Base-by-base conservation (phyloP, 768 basidiomycete species). In the Coprinopsis cinerea region DNA sequence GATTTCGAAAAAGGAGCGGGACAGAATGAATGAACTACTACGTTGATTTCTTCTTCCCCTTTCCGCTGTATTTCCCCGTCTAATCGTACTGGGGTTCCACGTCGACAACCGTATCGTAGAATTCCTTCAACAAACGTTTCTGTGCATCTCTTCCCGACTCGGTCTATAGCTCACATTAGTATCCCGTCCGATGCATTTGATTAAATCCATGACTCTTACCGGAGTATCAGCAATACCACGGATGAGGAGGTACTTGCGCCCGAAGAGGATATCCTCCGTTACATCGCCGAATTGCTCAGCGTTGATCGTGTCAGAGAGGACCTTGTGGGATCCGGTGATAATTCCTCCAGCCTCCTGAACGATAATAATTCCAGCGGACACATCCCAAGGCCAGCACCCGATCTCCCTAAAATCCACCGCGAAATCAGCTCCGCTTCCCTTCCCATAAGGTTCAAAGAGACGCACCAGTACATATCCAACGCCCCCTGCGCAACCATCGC, bases 331-430 rank as follows among this genome's bases (percentile, higher is more conserved):
- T 27, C 90, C 92, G 15, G 86, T 84, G 25, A 89, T 81, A 10
- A 84, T 68, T 13, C 85, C 80, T 4, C 95, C 95, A 0, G 94
- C 88, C 63, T 95, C 95, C 53, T 89, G 78, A 0, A 89, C 86
- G 53, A 98, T 94, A 57, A 95, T 83, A 11, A 89, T 82, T 0
- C 93, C 95, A 2, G 95, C 92, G 57, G 85, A 91, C 36, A 94
- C 86, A 64, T 94, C 89, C 92, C 91, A 94, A 13, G 87, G 81
- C 73, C 74, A 77, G 54, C 76, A 78, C 20, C 92, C 92, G 53
- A 93, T 85, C 64, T 92, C 88, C 85, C 86, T 87, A 52, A 28
- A 28, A 34, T 17, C 39, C 6, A 6, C 18, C 6, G 6, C 22
- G 9, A 22, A 41, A 18, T 51, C n/a, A 28, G 24, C n/a, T 17